phyloP scores from a whole-genome alignment of 2,329 filamentous ascomycete species.

The Hymenoscyphus albidus region DNA sequence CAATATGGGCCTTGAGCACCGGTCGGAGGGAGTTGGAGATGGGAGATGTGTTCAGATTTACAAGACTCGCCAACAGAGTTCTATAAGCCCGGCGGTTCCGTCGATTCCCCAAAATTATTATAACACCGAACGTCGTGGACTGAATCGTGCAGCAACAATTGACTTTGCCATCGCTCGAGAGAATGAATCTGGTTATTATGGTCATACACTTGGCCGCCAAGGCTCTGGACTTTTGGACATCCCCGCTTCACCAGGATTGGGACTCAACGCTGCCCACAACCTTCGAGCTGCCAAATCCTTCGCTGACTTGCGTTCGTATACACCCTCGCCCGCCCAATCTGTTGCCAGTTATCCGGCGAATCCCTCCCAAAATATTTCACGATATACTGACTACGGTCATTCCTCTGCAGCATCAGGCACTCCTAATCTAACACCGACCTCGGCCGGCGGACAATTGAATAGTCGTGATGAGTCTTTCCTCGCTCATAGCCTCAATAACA shows the following conservation, averaged over 20 bases:
- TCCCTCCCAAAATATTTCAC: slow-evolving; percentile 58
- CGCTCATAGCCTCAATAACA: slow-evolving; percentile 52
- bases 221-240: slow-evolving; percentile 79
- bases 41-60: slow-evolving; percentile 88
- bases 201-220: slow-evolving; percentile 74
- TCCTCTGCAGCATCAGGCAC: slow-evolving; percentile 59
- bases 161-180: slow-evolving; percentile 85
- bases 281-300: slow-evolving; percentile 94
- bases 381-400: slow-evolving; percentile 51
- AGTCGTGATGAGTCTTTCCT: slow-evolving; percentile 31
- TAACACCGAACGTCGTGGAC: slow-evolving; percentile 68
- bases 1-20: slow-evolving; percentile 87
- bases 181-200: slow-evolving; percentile 60
- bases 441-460: slow-evolving; percentile 59
- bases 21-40: slow-evolving; percentile 83
- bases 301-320: slow-evolving; percentile 90
- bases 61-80: slow-evolving; percentile 50
- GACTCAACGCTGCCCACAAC: slow-evolving; percentile 67
- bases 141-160: slow-evolving; percentile 94
- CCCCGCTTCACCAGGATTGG: slow-evolving; percentile 68
- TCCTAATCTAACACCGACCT: slow-evolving; percentile 70
- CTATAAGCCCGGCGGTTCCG: slow-evolving; percentile 34
- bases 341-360: slow-evolving; percentile 79
- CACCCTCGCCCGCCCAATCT: slow-evolving; percentile 86
- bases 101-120: slow-evolving; percentile 45